Conservation (phyloP, 495 filamentous ascomycete genomes). For the Copromyces sp. region DNA sequence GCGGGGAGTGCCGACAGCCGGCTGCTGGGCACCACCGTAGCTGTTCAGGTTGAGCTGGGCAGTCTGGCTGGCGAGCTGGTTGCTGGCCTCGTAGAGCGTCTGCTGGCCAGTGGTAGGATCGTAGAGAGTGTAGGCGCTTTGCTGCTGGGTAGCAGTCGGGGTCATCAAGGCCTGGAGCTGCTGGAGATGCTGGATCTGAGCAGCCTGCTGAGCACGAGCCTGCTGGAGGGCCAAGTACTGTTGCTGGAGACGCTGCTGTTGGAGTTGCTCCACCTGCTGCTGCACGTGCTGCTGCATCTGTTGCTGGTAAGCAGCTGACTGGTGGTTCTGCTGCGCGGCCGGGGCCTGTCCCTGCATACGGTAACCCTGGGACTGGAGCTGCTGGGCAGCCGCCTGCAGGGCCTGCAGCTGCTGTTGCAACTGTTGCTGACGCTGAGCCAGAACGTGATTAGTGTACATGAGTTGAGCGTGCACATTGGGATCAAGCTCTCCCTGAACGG, state of each 20-base stretch:
- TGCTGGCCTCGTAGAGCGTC: constrained; percentile 46
- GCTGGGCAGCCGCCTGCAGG: constrained; percentile 54
- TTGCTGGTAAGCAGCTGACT: constrained; percentile 35
- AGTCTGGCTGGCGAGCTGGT: constrained; percentile 18
- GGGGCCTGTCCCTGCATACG: constrained; percentile 44
- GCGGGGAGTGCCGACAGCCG: constrained; percentile 38
- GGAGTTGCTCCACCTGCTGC: constrained; percentile 32
- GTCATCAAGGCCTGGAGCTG: constrained; percentile 62
- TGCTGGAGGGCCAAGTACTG: not conserved
- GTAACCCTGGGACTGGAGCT: constrained; percentile 76
- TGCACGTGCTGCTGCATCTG: constrained; percentile 18
- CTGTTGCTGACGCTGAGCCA: constrained; percentile 81
- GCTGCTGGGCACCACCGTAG: constrained; percentile 26
- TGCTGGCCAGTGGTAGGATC: constrained; percentile 77
- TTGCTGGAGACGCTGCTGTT: constrained; percentile 20
- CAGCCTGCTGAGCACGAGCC: not conserved
- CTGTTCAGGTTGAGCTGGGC: constrained; percentile 19
- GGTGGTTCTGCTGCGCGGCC: constrained; percentile 31
- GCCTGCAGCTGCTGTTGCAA: constrained; percentile 52
- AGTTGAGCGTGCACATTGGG: constrained; percentile 74
- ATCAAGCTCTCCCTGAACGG: constrained; percentile 59
- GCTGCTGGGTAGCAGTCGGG: constrained; percentile 20
- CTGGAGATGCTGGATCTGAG: constrained; percentile 41
- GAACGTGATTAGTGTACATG: constrained; percentile 72
- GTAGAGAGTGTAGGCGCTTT: constrained; percentile 67